Evolutionary conservation across 495 filamentous ascomycete genomes (phyloP).

Genomic region (Penicillium psychrofluorescens): DNA sequence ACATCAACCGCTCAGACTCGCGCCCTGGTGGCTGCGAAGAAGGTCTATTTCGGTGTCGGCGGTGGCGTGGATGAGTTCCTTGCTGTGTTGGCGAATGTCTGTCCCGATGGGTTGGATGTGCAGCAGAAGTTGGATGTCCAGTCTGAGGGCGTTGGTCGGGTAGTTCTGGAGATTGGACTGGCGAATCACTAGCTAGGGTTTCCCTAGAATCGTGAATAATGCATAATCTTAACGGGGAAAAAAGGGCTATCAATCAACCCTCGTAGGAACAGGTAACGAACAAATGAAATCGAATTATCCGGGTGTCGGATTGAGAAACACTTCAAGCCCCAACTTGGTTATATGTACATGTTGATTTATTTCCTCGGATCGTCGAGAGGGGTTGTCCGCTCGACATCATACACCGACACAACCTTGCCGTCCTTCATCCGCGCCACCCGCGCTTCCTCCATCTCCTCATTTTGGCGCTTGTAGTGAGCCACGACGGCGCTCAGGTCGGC

Average conservation of each 20-base stretch:
- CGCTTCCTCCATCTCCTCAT: slow-evolving; percentile 45
- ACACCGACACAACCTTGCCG: slow-evolving; percentile 35
- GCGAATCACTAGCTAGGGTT: background rate
- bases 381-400: slow-evolving; percentile 12
- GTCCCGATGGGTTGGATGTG: slow-evolving; percentile 50
- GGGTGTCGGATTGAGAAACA: slow-evolving; percentile 13
- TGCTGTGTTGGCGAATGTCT: slow-evolving; percentile 46
- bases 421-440: slow-evolving; percentile 37
- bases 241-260: no score
- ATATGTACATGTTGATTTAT: slow-evolving; percentile 33
- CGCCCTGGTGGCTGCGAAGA: slow-evolving; percentile 84
- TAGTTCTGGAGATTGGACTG: slow-evolving; percentile 35
- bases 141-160: slow-evolving; percentile 40
- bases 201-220: no score
- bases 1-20: slow-evolving; percentile 26
- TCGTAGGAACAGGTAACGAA: background rate
- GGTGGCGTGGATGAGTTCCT: slow-evolving; percentile 89
- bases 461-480: slow-evolving; percentile 54
- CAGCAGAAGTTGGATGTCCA: slow-evolving; percentile 55
- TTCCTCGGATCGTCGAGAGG: slow-evolving; percentile 2
- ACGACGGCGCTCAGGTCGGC: slow-evolving; percentile 54
- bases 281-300: slow-evolving; percentile 24
- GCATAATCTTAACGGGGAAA: no score
- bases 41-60: slow-evolving; percentile 93
- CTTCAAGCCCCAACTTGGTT: slow-evolving; percentile 17